These are phyloP conservation scores for Metarhizium brunneum DNA, from an alignment of 2,329 filamentous ascomycete genomes.

Conservation along the genomic window DNA sequence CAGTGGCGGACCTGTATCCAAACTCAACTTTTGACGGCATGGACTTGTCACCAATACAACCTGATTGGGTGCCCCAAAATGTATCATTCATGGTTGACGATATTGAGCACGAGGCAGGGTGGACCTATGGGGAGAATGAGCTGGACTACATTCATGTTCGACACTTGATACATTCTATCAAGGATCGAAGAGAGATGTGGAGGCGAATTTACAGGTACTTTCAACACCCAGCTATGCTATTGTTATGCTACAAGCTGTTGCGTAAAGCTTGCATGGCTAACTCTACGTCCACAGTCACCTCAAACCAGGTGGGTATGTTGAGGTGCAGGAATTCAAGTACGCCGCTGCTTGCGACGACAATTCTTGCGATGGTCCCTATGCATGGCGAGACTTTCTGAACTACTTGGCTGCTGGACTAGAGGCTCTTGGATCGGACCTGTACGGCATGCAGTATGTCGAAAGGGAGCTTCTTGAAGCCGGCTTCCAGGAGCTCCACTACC, in stretches of 20 bases:
- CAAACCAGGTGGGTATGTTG: conserved; percentile 42
- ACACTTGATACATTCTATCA: conserved; percentile 35
- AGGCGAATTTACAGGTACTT: conserved; percentile 32
- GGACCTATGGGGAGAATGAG: conserved; percentile 33
- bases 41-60: conserved; percentile 44
- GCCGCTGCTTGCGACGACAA: conserved; percentile 33
- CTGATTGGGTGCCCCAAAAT: conserved; percentile 40
- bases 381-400: conserved; percentile 35
- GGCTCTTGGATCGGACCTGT: conserved; percentile 31
- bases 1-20: conserved; percentile 39
- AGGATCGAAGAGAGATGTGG: conserved; percentile 30
- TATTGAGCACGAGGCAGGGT: conserved; percentile 40
- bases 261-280: not conserved
- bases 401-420: conserved; percentile 32
- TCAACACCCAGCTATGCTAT: not conserved
- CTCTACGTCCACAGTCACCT: conserved; percentile 29
- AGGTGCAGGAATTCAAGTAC: conserved; percentile 38
- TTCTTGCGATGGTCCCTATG: conserved; percentile 33
- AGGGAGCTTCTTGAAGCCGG: conserved; percentile 29
- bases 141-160: conserved; percentile 43
- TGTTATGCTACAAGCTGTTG: not conserved
- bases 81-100: conserved; percentile 43
- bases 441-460: conserved; percentile 27
- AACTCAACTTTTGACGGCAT: conserved; percentile 35
- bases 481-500: conserved; percentile 30